Base-by-base conservation (phyloP, 106 monocot species). In the Gastrodia elata region DNA sequence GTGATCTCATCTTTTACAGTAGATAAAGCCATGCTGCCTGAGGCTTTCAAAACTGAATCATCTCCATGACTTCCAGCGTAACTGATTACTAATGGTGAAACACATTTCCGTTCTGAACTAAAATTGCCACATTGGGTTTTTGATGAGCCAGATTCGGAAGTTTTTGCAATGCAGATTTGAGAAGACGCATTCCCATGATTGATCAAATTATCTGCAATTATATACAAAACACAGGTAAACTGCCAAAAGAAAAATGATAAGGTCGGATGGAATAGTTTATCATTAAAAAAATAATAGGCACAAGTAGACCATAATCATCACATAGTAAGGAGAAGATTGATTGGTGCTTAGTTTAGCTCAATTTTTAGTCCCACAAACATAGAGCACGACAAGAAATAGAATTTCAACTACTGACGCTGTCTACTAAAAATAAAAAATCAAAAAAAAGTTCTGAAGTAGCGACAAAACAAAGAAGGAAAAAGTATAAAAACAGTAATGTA, bases 81-180 rank as follows among this genome's bases (percentile, higher is more conserved):
- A 58, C 85, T 78, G 30, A 86, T 84, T 11, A 81, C 57, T 25
- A 77, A 78, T 27, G 80, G 80, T 38, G 84, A 86, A 69, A 80
- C 83, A 81, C 80, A 86, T 30, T 67, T 80, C 56, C 78, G 64
- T 72, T 83, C 83, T 41, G 68, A 88, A 77, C 71, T 75, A 70
- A 52, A 37, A 25, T 69, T 71, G 56, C 27, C 61, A 65, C 24
- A 26, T 28, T 34, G 65, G 76, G 52, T 28, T 42, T 78, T 64
- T 16, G 57, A 57, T 16, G 55, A 32, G 8, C 10, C 14, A 38
- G 52, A 55, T 28, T 74, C 78, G 59, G 33, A 46, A 67, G 58
- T 20, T 26, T 14, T 73, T 75, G 9, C 38, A 39, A 74, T 69
- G 69, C 40, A 39, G 5, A 39, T 69, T 69, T 69, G 69, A 40